These are phyloP conservation scores for Cerrena zonata DNA, from an alignment of 1,284 basidiomycete genomes.

Conservation along the genomic window DNA sequence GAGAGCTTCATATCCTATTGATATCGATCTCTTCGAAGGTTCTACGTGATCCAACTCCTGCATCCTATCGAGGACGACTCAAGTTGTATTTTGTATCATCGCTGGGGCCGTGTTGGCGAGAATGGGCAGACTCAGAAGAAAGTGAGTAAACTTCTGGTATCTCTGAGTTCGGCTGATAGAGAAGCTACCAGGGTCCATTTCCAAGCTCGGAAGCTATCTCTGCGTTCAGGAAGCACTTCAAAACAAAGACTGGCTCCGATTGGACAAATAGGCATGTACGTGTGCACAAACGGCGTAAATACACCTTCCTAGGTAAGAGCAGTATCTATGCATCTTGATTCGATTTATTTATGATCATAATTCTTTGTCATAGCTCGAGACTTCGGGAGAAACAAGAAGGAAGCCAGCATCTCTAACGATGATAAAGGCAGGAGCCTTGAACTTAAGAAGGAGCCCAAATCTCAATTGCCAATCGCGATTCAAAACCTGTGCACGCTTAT, in stretches of 20 bases:
- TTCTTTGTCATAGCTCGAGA: conserved; percentile 38
- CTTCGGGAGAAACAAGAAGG: conserved; percentile 38
- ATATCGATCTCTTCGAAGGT: conserved; percentile 33
- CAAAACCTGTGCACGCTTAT: conserved; percentile 54
- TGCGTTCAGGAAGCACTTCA: conserved; percentile 62
- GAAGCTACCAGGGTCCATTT: conserved; percentile 33
- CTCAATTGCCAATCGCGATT: conserved; percentile 39
- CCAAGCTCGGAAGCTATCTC: conserved; percentile 32
- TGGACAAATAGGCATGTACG: conserved; percentile 47
- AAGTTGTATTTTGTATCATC: conserved; percentile 42
- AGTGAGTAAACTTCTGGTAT: conserved; percentile 26
- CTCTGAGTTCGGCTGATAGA: background rate
- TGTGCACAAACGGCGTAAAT: conserved; percentile 38
- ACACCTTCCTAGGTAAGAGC: conserved; percentile 50
- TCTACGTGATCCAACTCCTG: conserved; percentile 60
- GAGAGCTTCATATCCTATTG: background rate
- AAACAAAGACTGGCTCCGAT: conserved; percentile 42
- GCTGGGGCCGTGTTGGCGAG: conserved; percentile 62
- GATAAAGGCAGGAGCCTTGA: conserved; percentile 35
- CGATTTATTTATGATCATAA: background rate
- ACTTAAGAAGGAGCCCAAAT: conserved; percentile 43
- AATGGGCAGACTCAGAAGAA: conserved; percentile 45
- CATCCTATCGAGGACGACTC: conserved; percentile 42
- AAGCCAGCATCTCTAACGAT: conserved; percentile 20
- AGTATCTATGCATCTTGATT: background rate